Evolutionary conservation across 2,329 filamentous ascomycete species (phyloP).

Genomic region (Talaromyces sp.): DNA sequence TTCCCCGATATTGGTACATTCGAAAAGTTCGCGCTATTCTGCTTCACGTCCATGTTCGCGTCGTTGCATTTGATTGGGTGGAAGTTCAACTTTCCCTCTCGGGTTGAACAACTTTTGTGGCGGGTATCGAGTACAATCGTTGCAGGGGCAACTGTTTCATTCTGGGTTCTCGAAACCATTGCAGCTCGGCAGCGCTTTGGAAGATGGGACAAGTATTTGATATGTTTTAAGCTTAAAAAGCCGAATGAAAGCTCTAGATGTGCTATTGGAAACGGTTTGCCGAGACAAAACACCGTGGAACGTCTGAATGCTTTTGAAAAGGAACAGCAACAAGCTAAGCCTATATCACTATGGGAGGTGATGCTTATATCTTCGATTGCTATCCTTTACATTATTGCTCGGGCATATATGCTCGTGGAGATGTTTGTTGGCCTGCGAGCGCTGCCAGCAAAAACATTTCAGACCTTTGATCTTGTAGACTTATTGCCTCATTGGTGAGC

Average conservation of each 20-base stretch:
- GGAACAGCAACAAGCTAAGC: slow-evolving; percentile 3
- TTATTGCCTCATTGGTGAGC: slow-evolving; percentile 2
- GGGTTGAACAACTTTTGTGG: not conserved
- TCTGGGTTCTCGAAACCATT: not conserved
- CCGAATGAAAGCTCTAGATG: no score
- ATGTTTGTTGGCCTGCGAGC: not conserved
- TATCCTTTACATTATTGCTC: not conserved
- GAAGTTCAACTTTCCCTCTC: not conserved
- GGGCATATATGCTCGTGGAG: slow-evolving; percentile 3
- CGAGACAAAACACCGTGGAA: not conserved
- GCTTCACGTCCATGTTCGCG: not conserved
- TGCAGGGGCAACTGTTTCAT: not conserved
- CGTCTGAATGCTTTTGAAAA: slow-evolving; percentile 3
- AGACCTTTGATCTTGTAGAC: not conserved
- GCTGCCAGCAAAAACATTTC: not conserved
- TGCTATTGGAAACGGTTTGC: not conserved
- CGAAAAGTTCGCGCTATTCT: not conserved
- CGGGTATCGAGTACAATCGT: not conserved
- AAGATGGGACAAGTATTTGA: slow-evolving; percentile 1
- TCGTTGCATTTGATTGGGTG: not conserved
- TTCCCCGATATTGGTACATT: not conserved
- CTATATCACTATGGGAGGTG: slow-evolving; percentile 2
- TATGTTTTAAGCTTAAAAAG: not conserved
- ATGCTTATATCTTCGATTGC: not conserved
- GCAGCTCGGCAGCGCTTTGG: slow-evolving; percentile 1